A percentile compares a stretch with the other conserved stretches of the same genome.
phyloP scores from a whole-genome alignment of 140 eudicot species.

The Oenanthe javanica region DNA sequence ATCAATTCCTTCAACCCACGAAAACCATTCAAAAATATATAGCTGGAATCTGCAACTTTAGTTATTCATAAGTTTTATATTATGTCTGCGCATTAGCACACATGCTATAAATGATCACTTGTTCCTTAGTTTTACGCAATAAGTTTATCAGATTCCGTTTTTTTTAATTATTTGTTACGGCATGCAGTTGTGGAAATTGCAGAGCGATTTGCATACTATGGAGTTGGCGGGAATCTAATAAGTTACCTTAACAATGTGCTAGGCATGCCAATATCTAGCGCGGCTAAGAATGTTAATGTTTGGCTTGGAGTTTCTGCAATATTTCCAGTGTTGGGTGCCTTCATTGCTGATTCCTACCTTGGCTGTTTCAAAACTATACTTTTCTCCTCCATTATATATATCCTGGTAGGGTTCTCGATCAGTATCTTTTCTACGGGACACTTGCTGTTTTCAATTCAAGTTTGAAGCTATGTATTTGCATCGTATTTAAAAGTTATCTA shows the following conservation, averaged over 20 bases:
- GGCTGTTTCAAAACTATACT: slow-evolving; percentile 51
- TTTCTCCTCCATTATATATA: slow-evolving; percentile 39
- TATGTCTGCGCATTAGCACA: too few species aligned
- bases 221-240: slow-evolving; percentile 47
- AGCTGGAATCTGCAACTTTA: too few species aligned
- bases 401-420: slow-evolving; percentile 26
- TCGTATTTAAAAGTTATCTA: too few species aligned
- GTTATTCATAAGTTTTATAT: too few species aligned
- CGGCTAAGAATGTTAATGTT: slow-evolving; percentile 51
- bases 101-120: too few species aligned
- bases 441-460: neutral
- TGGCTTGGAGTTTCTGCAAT: slow-evolving; percentile 51
- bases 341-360: slow-evolving; percentile 51
- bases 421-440: neutral
- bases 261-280: slow-evolving; percentile 30
- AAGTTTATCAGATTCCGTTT: neutral
- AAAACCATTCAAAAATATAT: too few species aligned
- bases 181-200: slow-evolving; percentile 52
- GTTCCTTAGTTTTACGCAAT: too few species aligned
- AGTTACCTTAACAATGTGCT: slow-evolving; percentile 40
- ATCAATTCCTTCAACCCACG: too few species aligned
- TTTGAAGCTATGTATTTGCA: too few species aligned
- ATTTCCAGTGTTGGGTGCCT: slow-evolving; percentile 54
- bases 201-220: slow-evolving; percentile 49
- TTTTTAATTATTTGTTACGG: too few species aligned